Evolutionary conservation across 805 yeast genomes (phyloP).

Genomic region (Myxozyma vanderwaltii): DNA sequence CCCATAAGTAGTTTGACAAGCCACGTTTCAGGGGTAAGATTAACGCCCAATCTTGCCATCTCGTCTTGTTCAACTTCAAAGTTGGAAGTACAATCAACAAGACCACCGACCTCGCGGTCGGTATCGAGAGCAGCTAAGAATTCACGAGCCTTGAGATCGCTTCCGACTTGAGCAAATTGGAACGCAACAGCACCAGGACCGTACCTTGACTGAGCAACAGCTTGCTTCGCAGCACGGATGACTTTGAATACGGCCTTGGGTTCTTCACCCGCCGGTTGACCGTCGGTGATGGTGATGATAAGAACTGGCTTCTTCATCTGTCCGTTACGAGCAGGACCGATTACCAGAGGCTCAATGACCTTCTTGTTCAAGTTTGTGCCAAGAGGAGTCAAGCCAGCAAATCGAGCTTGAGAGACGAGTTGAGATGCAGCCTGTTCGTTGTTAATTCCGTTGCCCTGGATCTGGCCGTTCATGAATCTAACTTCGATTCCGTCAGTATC

Average conservation of each 20-base stretch:
- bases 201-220: conserved; percentile 34
- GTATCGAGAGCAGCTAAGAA: conserved; percentile 38
- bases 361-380: conserved; percentile 37
- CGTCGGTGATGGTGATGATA: conserved; percentile 40
- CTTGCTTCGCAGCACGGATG: conserved; percentile 36
- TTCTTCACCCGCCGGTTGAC: conserved; percentile 42
- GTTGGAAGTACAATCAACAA: conserved; percentile 40
- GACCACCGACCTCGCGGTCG: conserved; percentile 38
- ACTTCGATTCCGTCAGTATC: conserved; percentile 41
- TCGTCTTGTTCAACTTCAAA: conserved; percentile 42
- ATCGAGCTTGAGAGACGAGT: conserved; percentile 35
- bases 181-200: conserved; percentile 41
- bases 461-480: conserved; percentile 39
- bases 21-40: conserved; percentile 40
- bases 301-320: conserved; percentile 39
- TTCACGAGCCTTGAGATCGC: conserved; percentile 40
- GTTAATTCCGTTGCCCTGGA: conserved; percentile 36
- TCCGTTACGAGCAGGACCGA: conserved; percentile 35
- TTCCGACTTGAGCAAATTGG: conserved; percentile 43
- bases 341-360: conserved; percentile 39
- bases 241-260: conserved; percentile 34
- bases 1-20: conserved; percentile 39
- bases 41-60: conserved; percentile 40
- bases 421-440: conserved; percentile 36
- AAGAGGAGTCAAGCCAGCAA: conserved; percentile 40